Base-by-base conservation (phyloP, 331 rosid species). In the Quercus phellos region DNA sequence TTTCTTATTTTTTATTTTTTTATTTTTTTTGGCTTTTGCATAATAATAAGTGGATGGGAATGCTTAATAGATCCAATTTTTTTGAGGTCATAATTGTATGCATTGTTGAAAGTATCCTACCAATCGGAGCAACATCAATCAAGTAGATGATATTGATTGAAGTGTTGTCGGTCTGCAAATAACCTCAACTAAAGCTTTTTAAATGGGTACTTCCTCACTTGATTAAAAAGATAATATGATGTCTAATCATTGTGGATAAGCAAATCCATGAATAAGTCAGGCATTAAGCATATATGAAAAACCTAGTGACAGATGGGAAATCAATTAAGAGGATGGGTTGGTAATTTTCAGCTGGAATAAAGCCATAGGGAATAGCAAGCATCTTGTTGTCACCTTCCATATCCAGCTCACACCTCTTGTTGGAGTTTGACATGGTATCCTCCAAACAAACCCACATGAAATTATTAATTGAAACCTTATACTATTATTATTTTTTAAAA, bases 391-490 rank as follows among this genome's bases (percentile, higher is more conserved):
- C 94, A 79, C 84, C 75, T 84, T 90, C 86, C 85, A 66, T 46
- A 68, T 87, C 87, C 97, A 92, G 95, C 97, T 92, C 94, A 88
- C 85, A 63, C 18, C 74, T 80, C 86, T 55, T 70, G 84, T 76
- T 82, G 83, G 90, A 87, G 46, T 79, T 86, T 75, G 91, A 87
- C 88, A 85, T 82, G 84, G 56, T 85, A 77, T 79, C 89, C 73
- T 85, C 88, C 87, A 79, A 88, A 87, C 92, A 92, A 83, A 74
- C 89, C 84, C 93, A 88, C 90, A 84, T 90, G 90, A 90, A 78
- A 85, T 77, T 84, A 87, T 88, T 87, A 84, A 88, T 81, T 82
- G 83, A 22, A 27, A 80, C 66, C 69, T 58, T 60, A 74, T 76
- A 46, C 11, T 46, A 46, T 74, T 35, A 22, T 68, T 24, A 76